Evolutionary conservation across 441 rosid species (phyloP).

Genomic region (Raphanus hybrid): DNA sequence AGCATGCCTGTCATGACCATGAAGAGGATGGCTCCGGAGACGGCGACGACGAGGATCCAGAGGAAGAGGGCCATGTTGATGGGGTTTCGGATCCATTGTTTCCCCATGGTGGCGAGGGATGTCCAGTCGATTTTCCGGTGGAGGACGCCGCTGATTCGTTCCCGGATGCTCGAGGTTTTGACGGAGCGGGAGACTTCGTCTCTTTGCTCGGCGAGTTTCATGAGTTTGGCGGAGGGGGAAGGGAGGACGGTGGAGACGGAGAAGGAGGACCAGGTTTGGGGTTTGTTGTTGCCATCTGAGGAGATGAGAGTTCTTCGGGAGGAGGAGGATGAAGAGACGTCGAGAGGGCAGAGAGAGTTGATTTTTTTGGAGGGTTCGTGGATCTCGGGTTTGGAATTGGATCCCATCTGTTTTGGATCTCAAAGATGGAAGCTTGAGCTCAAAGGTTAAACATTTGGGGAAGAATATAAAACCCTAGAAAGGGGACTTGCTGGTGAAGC

Average conservation of each 20-base stretch:
- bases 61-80: conserved; percentile 79
- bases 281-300: conserved; percentile 39
- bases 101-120: conserved; percentile 56
- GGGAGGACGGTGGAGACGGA: conserved; percentile 45
- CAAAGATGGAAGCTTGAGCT: conserved; percentile 12
- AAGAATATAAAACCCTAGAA: conserved; percentile 36
- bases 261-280: conserved; percentile 54
- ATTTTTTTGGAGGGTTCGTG: conserved; percentile 45
- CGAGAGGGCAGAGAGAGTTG: conserved; percentile 41
- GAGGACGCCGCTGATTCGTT: conserved; percentile 59
- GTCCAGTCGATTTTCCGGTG: conserved; percentile 72
- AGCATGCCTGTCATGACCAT: conserved; percentile 97
- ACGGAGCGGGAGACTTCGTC: conserved; percentile 74
- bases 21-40: conserved; percentile 92
- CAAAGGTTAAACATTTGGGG: conserved; percentile 38
- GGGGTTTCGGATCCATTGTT: conserved; percentile 78
- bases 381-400: conserved; percentile 48
- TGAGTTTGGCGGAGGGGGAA: conserved; percentile 72
- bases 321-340: conserved; percentile 51
- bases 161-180: conserved; percentile 57
- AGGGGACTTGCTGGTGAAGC: conserved; percentile 24
- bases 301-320: conserved; percentile 52
- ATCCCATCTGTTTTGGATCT: conserved; percentile 35
- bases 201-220: conserved; percentile 62
- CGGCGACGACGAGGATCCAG: conserved; percentile 74